Base-by-base conservation (phyloP, 352 stramenopile genomes). In the Hyphochytrium catenoides region DNA sequence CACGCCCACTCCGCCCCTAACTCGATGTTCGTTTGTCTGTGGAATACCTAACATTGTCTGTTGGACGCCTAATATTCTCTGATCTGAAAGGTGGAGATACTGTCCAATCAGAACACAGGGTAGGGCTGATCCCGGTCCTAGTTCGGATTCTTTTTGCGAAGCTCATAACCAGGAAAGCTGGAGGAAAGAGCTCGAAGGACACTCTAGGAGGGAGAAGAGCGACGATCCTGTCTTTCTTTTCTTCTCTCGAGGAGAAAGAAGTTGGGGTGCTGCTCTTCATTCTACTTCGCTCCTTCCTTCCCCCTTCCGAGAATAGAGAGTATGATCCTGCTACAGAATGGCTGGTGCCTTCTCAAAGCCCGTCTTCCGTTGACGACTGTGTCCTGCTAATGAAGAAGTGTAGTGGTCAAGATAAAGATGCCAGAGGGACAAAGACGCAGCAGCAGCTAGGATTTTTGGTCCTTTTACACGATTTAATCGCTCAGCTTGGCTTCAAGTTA, bases 401-500 rank as follows among this genome's bases (percentile, higher is more conserved):
- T n/a, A n/a, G n/a, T n/a, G n/a, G n/a, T n/a, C n/a, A n/a, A n/a
- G n/a, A n/a, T n/a, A n/a, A n/a, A n/a, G n/a, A n/a, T n/a, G n/a
- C n/a, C n/a, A n/a, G n/a, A n/a, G n/a, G n/a, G n/a, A n/a, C n/a
- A n/a, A n/a, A n/a, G n/a, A n/a, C n/a, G n/a, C n/a, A n/a, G n/a
- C n/a, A 15, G n/a, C 65, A 79, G 17, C 56, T 87, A 16, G 76
- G 76, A 22, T 91, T 91, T 43, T 50, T 91, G 26, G 88, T 89
- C 31, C 40, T 91, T 26, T 36, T 87, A 19, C 63, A 85, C 26
- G 74, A 88, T 34, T 49, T 91, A 4, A 63, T 87, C 7, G 54
- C 43, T 0, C 76, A 91, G 46, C 54, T 91, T 6, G 73, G 73
- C 7, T 62, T 82, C 0, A 78, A 83, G 44, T 44, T 87, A 26